These are phyloP conservation scores for Thraustochytrium striatum DNA, from an alignment of 352 stramenopile genomes.

Conservation along the genomic window DNA sequence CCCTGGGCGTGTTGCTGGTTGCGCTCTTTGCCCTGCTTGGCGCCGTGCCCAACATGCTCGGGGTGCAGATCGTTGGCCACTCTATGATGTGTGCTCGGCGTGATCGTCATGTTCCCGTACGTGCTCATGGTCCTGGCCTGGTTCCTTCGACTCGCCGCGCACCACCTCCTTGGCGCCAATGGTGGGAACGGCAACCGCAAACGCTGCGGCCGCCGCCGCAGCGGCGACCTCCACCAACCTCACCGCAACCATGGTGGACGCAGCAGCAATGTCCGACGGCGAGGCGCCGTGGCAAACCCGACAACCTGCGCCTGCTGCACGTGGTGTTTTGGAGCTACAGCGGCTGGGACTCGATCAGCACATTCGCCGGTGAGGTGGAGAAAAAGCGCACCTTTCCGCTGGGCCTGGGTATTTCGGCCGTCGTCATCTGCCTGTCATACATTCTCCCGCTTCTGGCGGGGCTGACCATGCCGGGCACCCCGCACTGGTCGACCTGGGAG, in stretches of 20 bases:
- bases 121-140: not conserved
- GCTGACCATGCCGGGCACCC: conserved; percentile 59
- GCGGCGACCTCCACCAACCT: not conserved
- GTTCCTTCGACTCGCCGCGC: not conserved
- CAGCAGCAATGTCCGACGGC: not conserved
- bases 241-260: not conserved
- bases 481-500: conserved; percentile 68
- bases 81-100: conserved; percentile 6
- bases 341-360: conserved; percentile 66
- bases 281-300: not conserved
- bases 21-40: not conserved
- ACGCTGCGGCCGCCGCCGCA: not conserved
- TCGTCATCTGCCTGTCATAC: conserved; percentile 69
- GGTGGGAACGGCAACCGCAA: not conserved
- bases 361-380: conserved; percentile 69
- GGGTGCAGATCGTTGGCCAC: conserved; percentile 9
- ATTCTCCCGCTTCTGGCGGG: conserved; percentile 16
- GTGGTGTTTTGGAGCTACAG: conserved; percentile 74
- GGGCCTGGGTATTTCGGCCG: conserved; percentile 69
- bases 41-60: conserved; percentile 5
- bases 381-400: conserved; percentile 67
- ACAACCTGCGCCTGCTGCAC: conserved; percentile 58
- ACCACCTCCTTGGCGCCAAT: not conserved
- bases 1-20: not conserved
- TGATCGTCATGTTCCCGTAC: conserved; percentile 16